A percentile compares a stretch with the other conserved stretches of the same genome.
Conservation (phyloP, 441 rosid genomes). For the Jatropha multifida region DNA sequence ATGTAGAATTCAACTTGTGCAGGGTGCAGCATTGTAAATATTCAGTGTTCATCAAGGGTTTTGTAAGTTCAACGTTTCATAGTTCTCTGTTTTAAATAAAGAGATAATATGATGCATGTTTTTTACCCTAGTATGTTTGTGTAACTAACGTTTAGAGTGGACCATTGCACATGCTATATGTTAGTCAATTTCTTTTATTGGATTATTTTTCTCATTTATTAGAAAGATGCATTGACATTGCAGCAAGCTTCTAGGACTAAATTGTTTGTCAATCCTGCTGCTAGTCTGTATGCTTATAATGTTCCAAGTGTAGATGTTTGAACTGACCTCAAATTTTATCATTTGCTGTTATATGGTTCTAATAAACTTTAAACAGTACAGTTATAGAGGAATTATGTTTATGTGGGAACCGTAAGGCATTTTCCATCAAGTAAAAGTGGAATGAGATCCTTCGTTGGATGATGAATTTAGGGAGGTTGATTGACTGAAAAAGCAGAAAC, state of each 20-base stretch:
- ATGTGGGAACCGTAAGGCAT: background rate
- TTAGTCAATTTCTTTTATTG: too few relatives aligned
- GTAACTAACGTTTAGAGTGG: background rate
- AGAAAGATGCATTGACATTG: background rate
- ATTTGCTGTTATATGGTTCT: background rate
- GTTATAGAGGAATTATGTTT: background rate
- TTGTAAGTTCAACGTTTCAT: background rate
- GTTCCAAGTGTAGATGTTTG: background rate
- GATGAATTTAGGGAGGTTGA: background rate
- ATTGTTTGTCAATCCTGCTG: background rate
- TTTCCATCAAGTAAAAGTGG: background rate
- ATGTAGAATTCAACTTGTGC: background rate
- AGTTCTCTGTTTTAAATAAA: background rate
- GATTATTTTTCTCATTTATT: too few relatives aligned
- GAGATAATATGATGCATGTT: background rate
- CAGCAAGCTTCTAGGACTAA: background rate
- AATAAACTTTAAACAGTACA: background rate
- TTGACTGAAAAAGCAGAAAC: background rate
- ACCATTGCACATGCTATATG: too few relatives aligned
- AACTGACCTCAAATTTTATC: background rate
- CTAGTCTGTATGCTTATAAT: background rate
- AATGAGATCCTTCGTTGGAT: background rate
- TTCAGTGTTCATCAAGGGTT: background rate
- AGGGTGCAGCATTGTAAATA: background rate
- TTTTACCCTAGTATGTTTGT: background rate